These are phyloP conservation scores for Kodamaea alishanica DNA, from an alignment of 1,139 yeast species.

Conservation along the genomic window DNA sequence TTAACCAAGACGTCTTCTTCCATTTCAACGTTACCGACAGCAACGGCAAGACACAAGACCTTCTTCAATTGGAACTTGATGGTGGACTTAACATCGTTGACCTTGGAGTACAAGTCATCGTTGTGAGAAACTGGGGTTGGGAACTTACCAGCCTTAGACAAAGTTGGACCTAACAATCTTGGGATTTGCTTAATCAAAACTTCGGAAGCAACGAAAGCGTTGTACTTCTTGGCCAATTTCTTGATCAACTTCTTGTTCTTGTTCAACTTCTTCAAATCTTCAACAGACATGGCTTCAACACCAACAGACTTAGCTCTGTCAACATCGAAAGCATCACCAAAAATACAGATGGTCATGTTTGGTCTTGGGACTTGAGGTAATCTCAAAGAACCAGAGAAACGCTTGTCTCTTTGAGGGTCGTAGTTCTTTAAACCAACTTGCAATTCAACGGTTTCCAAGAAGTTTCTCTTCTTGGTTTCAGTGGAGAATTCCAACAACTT, in stretches of 20 bases:
- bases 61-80: slow-evolving; percentile 99
- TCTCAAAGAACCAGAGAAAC: slow-evolving; percentile 99
- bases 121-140: slow-evolving; percentile 99
- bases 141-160: slow-evolving; percentile 99
- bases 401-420: slow-evolving; percentile 99
- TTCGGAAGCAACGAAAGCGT: slow-evolving; percentile 99
- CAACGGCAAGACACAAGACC: slow-evolving; percentile 86
- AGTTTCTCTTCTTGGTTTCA: slow-evolving; percentile 99
- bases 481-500: slow-evolving; percentile 85
- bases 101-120: slow-evolving; percentile 96
- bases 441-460: slow-evolving; percentile 99
- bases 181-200: slow-evolving; percentile 99
- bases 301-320: slow-evolving; percentile 99
- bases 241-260: slow-evolving; percentile 99
- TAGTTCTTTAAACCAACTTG: slow-evolving; percentile 99
- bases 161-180: slow-evolving; percentile 99
- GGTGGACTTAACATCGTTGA: slow-evolving; percentile 97
- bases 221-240: slow-evolving; percentile 99
- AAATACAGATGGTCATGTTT: slow-evolving; percentile 99
- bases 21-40: slow-evolving; percentile 99
- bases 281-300: slow-evolving; percentile 99
- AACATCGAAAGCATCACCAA: slow-evolving; percentile 99
- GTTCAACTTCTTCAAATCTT: slow-evolving; percentile 99
- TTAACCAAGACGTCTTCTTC: slow-evolving; percentile 93
- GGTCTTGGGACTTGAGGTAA: slow-evolving; percentile 99